Evolutionary conservation across 2,329 filamentous ascomycete species (phyloP).

Genomic region (Scolecobasidium constrictum): DNA sequence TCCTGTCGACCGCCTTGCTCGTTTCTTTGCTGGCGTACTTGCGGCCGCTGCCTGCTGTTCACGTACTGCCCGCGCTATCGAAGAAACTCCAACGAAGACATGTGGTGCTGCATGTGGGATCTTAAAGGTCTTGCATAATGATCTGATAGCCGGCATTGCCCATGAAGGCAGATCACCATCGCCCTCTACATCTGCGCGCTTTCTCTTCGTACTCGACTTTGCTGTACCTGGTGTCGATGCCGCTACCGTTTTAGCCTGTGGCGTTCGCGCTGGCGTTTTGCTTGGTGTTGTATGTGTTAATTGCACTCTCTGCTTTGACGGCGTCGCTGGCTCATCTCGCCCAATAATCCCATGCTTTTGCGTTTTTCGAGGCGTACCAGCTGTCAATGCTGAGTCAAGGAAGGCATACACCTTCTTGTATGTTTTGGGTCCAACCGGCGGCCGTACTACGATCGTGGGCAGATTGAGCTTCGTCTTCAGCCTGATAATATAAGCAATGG

Average conservation of each 20-base stretch:
- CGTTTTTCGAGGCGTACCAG: conserved; percentile 14
- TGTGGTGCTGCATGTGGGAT: conserved; percentile 57
- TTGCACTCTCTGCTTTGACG: conserved; percentile 19
- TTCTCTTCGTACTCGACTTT: background rate
- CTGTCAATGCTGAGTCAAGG: conserved; percentile 45
- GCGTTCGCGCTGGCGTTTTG: conserved; percentile 1
- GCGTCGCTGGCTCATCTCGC: conserved; percentile 18
- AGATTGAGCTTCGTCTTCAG: conserved; percentile 67
- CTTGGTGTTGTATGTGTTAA: conserved; percentile 18
- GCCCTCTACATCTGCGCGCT: background rate
- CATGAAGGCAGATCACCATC: conserved; percentile 31
- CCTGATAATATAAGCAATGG: conserved; percentile 29
- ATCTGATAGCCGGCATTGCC: conserved; percentile 58
- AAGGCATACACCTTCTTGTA: conserved; percentile 80
- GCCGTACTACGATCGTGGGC: conserved; percentile 62
- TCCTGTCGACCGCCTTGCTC: conserved; percentile 32
- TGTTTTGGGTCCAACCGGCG: conserved; percentile 66
- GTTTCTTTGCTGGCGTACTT: conserved; percentile 31
- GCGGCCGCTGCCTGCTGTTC: background rate
- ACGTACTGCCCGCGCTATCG: conserved; percentile 31
- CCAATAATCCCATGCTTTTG: conserved; percentile 12
- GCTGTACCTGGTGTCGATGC: too few species aligned
- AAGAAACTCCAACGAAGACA: conserved; percentile 60
- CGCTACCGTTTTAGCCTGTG: background rate
- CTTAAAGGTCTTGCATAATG: conserved; percentile 51